Conservation (phyloP, 805 yeast species). For the Metschnikowia matae region DNA sequence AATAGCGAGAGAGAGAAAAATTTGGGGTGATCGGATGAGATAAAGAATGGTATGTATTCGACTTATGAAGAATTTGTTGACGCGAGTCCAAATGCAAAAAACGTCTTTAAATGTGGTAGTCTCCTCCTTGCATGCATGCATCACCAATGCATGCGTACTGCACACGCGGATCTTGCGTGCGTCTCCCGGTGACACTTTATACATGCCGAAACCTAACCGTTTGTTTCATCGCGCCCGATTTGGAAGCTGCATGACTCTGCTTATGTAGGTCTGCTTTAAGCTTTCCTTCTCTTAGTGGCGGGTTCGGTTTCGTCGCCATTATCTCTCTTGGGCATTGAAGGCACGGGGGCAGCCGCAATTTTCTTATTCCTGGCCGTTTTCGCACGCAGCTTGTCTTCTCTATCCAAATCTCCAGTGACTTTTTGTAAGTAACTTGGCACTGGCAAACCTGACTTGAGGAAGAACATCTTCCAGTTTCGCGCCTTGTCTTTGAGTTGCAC, state of each 20-base stretch:
- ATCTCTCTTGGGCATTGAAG: conserved; percentile 16
- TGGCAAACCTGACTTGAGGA: conserved; percentile 66
- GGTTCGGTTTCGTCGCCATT: neutral
- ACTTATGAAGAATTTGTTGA: neutral
- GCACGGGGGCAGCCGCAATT: conserved; percentile 41
- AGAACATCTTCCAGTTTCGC: conserved; percentile 89
- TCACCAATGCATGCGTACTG: neutral
- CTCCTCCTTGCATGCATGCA: conserved; percentile 4
- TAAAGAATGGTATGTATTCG: neutral
- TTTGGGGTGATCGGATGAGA: neutral
- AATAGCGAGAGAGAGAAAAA: neutral
- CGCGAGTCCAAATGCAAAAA: neutral
- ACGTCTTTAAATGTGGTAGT: conserved; percentile 6
- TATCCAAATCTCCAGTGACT: conserved; percentile 83
- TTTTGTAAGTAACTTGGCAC: conserved; percentile 76
- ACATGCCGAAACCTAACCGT: neutral
- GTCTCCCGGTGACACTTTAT: neutral
- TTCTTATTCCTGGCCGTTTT: conserved; percentile 30
- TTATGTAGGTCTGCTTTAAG: neutral
- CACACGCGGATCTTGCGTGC: conserved; percentile 3
- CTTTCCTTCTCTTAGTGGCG: neutral
- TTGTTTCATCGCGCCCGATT: neutral
- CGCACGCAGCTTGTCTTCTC: conserved; percentile 43
- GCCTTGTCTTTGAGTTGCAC: conserved; percentile 96
- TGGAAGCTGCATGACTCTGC: neutral